Percentiles rank a stretch among this genome's conserved stretches.
These are phyloP conservation scores for Coemansia sp. DNA, from an alignment of 371 early-diverging fungal species.

Conservation along the genomic window DNA sequence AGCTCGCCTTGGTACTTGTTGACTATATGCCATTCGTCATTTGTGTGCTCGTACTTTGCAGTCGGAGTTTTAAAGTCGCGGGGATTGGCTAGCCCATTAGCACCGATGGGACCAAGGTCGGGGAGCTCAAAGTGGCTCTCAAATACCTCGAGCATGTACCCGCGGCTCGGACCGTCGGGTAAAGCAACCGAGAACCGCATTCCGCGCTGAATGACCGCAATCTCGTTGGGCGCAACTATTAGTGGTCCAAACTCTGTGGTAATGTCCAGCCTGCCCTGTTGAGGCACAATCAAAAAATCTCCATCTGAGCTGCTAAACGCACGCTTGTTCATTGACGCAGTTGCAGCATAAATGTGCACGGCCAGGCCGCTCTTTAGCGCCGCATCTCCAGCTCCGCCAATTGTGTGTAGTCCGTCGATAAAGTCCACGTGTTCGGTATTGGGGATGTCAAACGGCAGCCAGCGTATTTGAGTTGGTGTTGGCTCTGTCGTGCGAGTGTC, in stretches of 20 bases:
- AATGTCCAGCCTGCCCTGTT: conserved; percentile 83
- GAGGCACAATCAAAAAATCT: conserved; percentile 93
- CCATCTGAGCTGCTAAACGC: conserved; percentile 92
- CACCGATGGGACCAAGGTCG: conserved; percentile 93
- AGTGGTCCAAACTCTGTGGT: conserved; percentile 91
- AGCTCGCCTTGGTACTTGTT: conserved; percentile 83
- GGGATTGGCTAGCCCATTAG: conserved; percentile 94
- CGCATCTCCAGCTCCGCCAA: conserved; percentile 90
- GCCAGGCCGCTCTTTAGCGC: conserved; percentile 76
- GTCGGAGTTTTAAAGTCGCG: conserved; percentile 89
- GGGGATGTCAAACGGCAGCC: conserved; percentile 88
- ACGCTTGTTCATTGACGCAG: conserved; percentile 68
- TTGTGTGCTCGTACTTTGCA: conserved; percentile 73
- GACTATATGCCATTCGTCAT: conserved; percentile 64
- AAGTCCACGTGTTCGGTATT: conserved; percentile 64
- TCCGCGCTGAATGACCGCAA: conserved; percentile 90
- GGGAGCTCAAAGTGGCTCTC: conserved; percentile 88
- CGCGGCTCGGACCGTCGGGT: conserved; percentile 83
- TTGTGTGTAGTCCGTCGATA: conserved; percentile 77
- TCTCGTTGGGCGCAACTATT: conserved; percentile 84
- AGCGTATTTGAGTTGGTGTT: conserved; percentile 89
- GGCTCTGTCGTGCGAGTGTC: conserved; percentile 46
- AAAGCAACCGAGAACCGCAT: conserved; percentile 79
- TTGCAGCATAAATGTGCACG: conserved; percentile 80
- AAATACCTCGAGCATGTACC: conserved; percentile 90